Percentiles rank a stretch among this genome's conserved stretches.
Conservation (phyloP, 1,139 yeast species). For the Yamadazyma jaroonii region DNA sequence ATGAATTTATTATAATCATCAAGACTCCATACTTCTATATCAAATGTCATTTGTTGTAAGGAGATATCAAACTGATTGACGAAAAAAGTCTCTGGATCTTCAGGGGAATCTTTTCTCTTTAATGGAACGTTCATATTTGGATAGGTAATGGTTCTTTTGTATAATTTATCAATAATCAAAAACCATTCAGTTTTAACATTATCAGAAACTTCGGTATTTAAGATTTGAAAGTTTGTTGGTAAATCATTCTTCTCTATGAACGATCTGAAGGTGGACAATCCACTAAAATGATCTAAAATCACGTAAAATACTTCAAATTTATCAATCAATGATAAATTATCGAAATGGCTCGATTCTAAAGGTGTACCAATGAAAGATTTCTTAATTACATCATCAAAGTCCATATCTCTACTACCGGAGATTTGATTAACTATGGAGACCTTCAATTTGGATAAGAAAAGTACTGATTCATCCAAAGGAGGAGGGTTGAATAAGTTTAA, state of each 20-base stretch:
- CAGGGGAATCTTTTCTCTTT: slow-evolving; percentile 34
- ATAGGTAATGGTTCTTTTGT: slow-evolving; percentile 33
- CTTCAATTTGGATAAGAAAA: slow-evolving; percentile 42
- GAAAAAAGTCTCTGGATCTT: slow-evolving; percentile 28
- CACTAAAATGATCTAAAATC: slow-evolving; percentile 37
- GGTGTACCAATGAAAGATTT: slow-evolving; percentile 43
- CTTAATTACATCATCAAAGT: slow-evolving; percentile 13
- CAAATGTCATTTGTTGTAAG: slow-evolving; percentile 23
- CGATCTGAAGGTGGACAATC: slow-evolving; percentile 37
- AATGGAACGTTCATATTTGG: slow-evolving; percentile 39
- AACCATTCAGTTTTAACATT: slow-evolving; percentile 29
- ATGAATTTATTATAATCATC: slow-evolving; percentile 29
- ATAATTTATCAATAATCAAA: slow-evolving; percentile 44
- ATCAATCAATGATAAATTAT: slow-evolving; percentile 34
- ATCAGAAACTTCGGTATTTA: slow-evolving; percentile 15
- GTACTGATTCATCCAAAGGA: slow-evolving; percentile 31
- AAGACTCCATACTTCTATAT: slow-evolving; percentile 30
- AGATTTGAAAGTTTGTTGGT: slow-evolving; percentile 29
- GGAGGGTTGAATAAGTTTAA: slow-evolving; percentile 36
- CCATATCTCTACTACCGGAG: slow-evolving; percentile 10
- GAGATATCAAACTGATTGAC: slow-evolving; percentile 31
- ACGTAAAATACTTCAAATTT: slow-evolving; percentile 47
- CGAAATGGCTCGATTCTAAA: slow-evolving; percentile 29
- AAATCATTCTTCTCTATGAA: slow-evolving; percentile 39
- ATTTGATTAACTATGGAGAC: slow-evolving; percentile 30